These are phyloP conservation scores for Neoboletus brunneissimus DNA, from an alignment of 768 basidiomycete genomes.

Conservation along the genomic window DNA sequence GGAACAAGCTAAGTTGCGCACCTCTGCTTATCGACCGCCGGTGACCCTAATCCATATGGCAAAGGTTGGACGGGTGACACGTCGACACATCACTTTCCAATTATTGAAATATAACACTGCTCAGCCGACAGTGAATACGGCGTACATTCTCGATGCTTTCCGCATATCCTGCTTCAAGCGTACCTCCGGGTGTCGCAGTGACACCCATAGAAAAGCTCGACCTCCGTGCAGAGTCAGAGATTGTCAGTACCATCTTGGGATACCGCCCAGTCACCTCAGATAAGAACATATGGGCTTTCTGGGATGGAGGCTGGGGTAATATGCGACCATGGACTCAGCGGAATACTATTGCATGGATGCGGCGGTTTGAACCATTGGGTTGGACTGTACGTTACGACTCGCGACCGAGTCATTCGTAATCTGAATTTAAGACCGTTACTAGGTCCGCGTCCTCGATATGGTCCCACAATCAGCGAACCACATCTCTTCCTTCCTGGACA, in stretches of 20 bases:
- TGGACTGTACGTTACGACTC: background rate
- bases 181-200: background rate
- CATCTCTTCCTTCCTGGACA: background rate
- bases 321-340: conserved; percentile 5
- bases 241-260: background rate
- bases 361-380: conserved; percentile 1
- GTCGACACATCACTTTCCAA: background rate
- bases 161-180: background rate
- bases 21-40: background rate
- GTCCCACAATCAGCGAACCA: background rate
- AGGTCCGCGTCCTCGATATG: conserved; percentile 2
- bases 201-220: background rate
- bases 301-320: background rate
- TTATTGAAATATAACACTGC: background rate
- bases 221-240: background rate
- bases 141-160: background rate
- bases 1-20: background rate
- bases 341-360: too few relatives aligned
- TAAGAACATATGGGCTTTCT: conserved; percentile 3
- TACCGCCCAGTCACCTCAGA: background rate
- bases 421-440: background rate
- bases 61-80: background rate
- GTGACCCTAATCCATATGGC: too few relatives aligned
- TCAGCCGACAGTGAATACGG: background rate
- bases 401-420: background rate